Base-by-base conservation (phyloP, 2,329 filamentous ascomycete species). In the Byssothecium circinans region DNA sequence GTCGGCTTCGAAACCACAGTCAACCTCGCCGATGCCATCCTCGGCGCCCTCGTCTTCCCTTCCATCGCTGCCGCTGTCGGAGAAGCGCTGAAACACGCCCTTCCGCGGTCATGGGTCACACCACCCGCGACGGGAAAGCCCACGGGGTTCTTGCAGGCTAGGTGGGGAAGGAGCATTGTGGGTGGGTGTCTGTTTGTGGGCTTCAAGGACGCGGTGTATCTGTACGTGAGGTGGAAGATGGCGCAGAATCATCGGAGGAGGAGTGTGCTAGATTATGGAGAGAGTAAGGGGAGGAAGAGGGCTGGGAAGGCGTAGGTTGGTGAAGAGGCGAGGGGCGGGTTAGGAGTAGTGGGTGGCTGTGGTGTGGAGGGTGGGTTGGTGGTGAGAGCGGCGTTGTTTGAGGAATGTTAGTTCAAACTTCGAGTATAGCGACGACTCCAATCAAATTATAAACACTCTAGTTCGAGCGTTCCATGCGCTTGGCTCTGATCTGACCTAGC, bases 131-230 rank as follows among this genome's bases (percentile, higher is more conserved):
- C 25, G 8, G 52, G 67, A 23, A 67, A 76, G 29, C 75, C 80
- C 2, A 81, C 82, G 0, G 86, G 88, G 0, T 76, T 97, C 20
- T 70, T 99, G 25, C 88, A 94, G 64, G 83, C 88, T 58, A 84
- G 86, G 49, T 97, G 94, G 90, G 94, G 91, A 1, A 80, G 94
- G 46, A 96, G 89, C 62, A 77, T 99, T 2, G 80, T 94, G 1
- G 94, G 94, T 1, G 94, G 94, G 0, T 94, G 89, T 65, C 73
- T 95, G 17, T 96, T 92, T 61, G 85, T 97, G 14, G 85, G 96
- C 8, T 70, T 96, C 43, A 94, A 92, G 69, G 84, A 86, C 67
- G 80, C 80, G 6, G 60, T 86, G 27, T 72, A 83, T 58, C 70
- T 86, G 2, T 86, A 86, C 60, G 83, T 78, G 23, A 44, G 74